Evolutionary conservation across 768 basidiomycete species (phyloP).

Genomic region (Pulveroboletus sp.): DNA sequence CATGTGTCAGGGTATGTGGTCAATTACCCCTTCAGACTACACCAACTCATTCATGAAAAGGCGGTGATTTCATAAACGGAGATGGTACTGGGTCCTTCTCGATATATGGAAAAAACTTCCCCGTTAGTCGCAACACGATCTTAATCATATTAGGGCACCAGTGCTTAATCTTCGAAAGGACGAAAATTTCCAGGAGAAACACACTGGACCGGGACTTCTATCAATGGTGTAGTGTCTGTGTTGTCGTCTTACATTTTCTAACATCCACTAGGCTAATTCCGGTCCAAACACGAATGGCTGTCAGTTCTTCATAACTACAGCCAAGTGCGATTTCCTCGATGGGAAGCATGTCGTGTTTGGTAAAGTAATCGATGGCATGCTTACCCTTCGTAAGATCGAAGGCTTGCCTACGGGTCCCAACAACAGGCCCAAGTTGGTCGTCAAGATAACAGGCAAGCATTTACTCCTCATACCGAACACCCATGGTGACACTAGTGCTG

Average conservation of each 20-base stretch:
- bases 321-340: slow-evolving; percentile 93
- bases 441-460: slow-evolving; percentile 78
- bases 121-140: slow-evolving; percentile 44
- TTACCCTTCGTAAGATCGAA: slow-evolving; percentile 94
- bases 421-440: slow-evolving; percentile 83
- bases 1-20: slow-evolving; percentile 82
- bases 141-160: background rate
- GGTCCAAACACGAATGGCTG: slow-evolving; percentile 94
- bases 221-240: slow-evolving; percentile 67
- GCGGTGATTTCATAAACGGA: slow-evolving; percentile 91
- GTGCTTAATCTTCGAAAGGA: slow-evolving; percentile 49
- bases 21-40: background rate
- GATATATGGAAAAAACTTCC: slow-evolving; percentile 95
- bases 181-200: slow-evolving; percentile 93
- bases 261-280: slow-evolving; percentile 75
- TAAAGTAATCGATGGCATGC: slow-evolving; percentile 87
- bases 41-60: slow-evolving; percentile 34
- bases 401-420: slow-evolving; percentile 91
- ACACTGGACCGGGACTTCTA: slow-evolving; percentile 79
- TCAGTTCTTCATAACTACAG: slow-evolving; percentile 98
- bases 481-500: background rate
- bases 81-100: slow-evolving; percentile 97
- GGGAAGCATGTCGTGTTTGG: slow-evolving; percentile 95
- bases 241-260: background rate
- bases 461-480: background rate